These are phyloP conservation scores for Didymella segeticola DNA, from an alignment of 2,329 filamentous ascomycete species.

Conservation along the genomic window DNA sequence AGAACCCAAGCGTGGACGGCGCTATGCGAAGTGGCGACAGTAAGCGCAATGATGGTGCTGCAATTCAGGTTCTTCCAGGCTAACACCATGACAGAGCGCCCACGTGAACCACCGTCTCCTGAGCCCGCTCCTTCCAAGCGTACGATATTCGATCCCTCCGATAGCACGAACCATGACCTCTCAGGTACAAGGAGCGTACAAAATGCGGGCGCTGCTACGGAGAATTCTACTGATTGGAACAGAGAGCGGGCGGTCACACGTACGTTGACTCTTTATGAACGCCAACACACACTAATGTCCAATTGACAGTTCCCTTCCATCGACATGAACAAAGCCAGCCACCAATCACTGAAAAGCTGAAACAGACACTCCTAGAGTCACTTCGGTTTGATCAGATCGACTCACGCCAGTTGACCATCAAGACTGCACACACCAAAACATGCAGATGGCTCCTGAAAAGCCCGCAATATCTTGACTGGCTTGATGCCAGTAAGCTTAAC, in stretches of 20 bases:
- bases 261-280: not conserved
- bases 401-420: conserved; percentile 47
- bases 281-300: not conserved
- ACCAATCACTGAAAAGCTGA: not conserved
- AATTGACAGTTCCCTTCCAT: not conserved
- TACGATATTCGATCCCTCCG: not conserved
- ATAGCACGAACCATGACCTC: not conserved
- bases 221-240: not conserved
- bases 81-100: not conserved
- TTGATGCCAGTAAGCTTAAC: conserved; percentile 33
- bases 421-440: conserved; percentile 47
- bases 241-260: not conserved
- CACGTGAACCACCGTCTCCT: not conserved
- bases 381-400: conserved; percentile 50
- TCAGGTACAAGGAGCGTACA: not conserved
- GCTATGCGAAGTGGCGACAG: not conserved
- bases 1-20: not conserved
- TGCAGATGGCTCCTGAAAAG: conserved; percentile 53
- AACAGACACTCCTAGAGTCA: not conserved
- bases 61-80: not conserved
- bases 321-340: not conserved
- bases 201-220: not conserved
- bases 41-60: not conserved
- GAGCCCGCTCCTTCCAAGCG: not conserved
- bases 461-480: conserved; percentile 49